phyloP scores from a whole-genome alignment of 1,139 yeast genomes.

The Suhomyces coccinellae region DNA sequence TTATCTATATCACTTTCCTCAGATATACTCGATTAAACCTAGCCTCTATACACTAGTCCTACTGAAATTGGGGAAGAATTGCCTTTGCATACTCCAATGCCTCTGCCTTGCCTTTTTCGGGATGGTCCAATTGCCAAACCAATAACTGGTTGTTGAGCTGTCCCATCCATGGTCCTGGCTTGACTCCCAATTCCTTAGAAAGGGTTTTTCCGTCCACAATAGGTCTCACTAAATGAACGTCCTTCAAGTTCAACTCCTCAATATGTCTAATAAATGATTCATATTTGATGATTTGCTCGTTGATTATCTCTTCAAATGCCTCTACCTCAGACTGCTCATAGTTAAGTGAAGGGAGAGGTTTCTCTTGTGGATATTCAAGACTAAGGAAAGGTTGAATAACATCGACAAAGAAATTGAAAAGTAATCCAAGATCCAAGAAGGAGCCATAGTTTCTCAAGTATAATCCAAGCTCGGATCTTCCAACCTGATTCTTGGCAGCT shows the following conservation, averaged over 20 bases:
- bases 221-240: conserved; percentile 51
- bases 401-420: conserved; percentile 35
- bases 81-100: conserved; percentile 49
- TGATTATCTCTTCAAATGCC: conserved; percentile 9
- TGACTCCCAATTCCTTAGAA: conserved; percentile 47
- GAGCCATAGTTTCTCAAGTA: conserved; percentile 56
- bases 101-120: conserved; percentile 51
- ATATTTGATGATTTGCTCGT: conserved; percentile 26
- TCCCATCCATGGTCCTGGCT: conserved; percentile 87
- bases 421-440: conserved; percentile 48
- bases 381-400: conserved; percentile 17
- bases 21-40: background rate
- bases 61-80: conserved; percentile 1
- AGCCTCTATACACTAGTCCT: background rate
- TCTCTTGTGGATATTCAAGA: conserved; percentile 6
- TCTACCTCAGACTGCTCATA: conserved; percentile 4
- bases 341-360: conserved; percentile 16
- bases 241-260: conserved; percentile 30
- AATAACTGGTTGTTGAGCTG: conserved; percentile 54
- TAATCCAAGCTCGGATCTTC: conserved; percentile 62
- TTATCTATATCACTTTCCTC: too few relatives aligned
- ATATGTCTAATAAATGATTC: conserved; percentile 32
- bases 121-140: conserved; percentile 76
- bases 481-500: conserved; percentile 23
- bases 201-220: conserved; percentile 71